A percentile compares a stretch with the other conserved stretches of the same genome.
Evolutionary conservation across 805 yeast genomes (phyloP).

Genomic region (Hanseniaspora occidentalis): DNA sequence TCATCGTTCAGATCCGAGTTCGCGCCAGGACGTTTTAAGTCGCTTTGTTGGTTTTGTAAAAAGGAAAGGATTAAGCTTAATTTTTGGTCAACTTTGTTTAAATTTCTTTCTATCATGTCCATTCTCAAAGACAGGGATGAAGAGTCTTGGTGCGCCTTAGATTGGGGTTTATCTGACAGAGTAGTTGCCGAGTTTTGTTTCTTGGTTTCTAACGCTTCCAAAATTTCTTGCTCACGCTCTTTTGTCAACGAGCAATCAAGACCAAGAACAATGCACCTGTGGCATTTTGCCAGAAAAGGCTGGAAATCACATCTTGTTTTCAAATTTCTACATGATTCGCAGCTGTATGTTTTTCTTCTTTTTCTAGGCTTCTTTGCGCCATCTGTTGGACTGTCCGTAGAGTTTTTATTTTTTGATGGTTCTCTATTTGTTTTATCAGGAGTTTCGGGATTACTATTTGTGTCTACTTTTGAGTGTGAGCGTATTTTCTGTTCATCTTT

Average conservation of each 20-base stretch:
- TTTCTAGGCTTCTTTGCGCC: constrained; percentile 19
- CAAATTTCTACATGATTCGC: constrained; percentile 39
- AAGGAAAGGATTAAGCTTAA: neutral
- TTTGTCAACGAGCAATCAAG: constrained; percentile 36
- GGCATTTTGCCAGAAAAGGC: constrained; percentile 32
- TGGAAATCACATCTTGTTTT: constrained; percentile 49
- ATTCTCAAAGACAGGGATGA: constrained; percentile 2
- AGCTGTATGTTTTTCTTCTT: constrained; percentile 31
- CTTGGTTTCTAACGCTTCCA: constrained; percentile 5
- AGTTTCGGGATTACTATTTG: neutral
- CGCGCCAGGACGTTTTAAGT: neutral
- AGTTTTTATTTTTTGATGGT: constrained; percentile 9
- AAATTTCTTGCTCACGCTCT: constrained; percentile 19
- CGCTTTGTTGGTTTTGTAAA: neutral
- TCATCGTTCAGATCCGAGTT: too few relatives aligned
- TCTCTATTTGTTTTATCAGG: constrained; percentile 8
- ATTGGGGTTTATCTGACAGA: too few relatives aligned
- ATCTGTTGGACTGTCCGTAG: neutral
- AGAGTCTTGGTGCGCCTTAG: too few relatives aligned
- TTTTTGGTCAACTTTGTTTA: constrained; percentile 4
- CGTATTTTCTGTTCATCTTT: neutral
- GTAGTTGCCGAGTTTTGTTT: neutral
- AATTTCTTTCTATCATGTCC: constrained; percentile 5
- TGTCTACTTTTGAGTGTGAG: neutral
- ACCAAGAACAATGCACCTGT: constrained; percentile 36